phyloP scores from a whole-genome alignment of 2,329 filamentous ascomycete genomes.

The Phoma herbarum region DNA sequence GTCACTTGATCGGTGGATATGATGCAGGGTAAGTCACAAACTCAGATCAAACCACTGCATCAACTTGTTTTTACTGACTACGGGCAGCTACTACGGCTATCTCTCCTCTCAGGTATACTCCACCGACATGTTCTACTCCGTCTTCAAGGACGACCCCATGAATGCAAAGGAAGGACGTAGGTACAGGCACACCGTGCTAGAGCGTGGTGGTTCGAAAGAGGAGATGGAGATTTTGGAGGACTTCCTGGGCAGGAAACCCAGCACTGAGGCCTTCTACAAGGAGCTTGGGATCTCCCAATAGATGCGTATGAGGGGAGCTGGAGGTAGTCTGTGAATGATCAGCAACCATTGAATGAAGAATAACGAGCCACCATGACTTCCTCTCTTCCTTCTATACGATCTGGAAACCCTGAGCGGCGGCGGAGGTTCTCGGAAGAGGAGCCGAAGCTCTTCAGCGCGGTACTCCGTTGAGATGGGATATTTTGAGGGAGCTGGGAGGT shows the following conservation, averaged over 20 bases:
- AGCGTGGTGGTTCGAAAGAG: conserved; percentile 79
- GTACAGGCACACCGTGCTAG: conserved; percentile 80
- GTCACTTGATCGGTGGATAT: conserved; percentile 84
- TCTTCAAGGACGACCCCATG: conserved; percentile 83
- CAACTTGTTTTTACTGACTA: conserved; percentile 20
- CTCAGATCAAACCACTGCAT: background rate
- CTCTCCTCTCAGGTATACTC: conserved; percentile 78
- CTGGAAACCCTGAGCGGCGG: background rate
- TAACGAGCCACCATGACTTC: background rate
- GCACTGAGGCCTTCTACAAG: conserved; percentile 79
- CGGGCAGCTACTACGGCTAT: conserved; percentile 69
- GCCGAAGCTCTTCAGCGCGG: too few species aligned
- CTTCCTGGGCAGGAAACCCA: conserved; percentile 80
- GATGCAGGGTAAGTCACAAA: conserved; percentile 68
- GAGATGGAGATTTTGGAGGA: conserved; percentile 83
- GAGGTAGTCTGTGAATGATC: background rate
- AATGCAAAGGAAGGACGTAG: conserved; percentile 75
- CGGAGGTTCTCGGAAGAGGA: too few species aligned
- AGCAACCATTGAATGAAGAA: background rate
- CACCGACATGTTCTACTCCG: conserved; percentile 84
- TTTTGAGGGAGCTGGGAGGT: background rate
- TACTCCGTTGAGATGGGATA: too few species aligned
- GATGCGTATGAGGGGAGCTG: background rate
- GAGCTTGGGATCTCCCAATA: conserved; percentile 67
- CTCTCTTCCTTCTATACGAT: background rate